A percentile compares a stretch with the other conserved stretches of the same genome.
Evolutionary conservation across 805 yeast species (phyloP).

Genomic region (Pichia manshurica): DNA sequence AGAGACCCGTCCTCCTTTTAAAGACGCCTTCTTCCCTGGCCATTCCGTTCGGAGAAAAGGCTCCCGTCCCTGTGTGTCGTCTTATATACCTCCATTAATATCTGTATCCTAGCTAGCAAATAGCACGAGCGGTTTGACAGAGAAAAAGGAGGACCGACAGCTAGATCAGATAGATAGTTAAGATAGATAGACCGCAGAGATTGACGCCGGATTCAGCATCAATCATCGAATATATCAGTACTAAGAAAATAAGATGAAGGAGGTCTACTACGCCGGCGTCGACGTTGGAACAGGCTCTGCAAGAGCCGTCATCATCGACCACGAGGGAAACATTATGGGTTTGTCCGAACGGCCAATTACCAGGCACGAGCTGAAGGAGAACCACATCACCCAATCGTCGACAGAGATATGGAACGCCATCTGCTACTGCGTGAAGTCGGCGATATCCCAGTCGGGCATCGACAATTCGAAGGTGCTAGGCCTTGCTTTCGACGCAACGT

Average conservation of each 20-base stretch:
- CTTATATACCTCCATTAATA: no score
- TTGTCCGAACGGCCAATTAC: slow-evolving; percentile 74
- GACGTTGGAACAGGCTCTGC: slow-evolving; percentile 94
- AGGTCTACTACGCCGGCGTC: slow-evolving; percentile 33
- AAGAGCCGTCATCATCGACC: slow-evolving; percentile 86
- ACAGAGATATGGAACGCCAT: slow-evolving; percentile 89
- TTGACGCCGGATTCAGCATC: no score
- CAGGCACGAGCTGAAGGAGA: slow-evolving; percentile 67
- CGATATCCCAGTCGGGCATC: slow-evolving; percentile 68
- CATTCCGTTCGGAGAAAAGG: no score
- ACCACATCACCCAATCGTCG: slow-evolving; percentile 78
- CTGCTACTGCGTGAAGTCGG: slow-evolving; percentile 72
- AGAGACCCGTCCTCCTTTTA: no score
- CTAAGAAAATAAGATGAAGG: neutral
- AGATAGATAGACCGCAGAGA: no score
- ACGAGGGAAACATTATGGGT: slow-evolving; percentile 73
- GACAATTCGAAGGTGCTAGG: slow-evolving; percentile 68
- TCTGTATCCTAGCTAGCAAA: no score
- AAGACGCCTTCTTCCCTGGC: no score
- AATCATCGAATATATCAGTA: no score
- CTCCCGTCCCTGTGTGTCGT: no score
- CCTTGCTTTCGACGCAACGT: slow-evolving; percentile 95
- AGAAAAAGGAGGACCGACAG: no score
- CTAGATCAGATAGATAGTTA: no score
- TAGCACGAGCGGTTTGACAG: no score